Evolutionary conservation across 148 eudicot genomes (phyloP).

Genomic region (Nepenthes gracilis): DNA sequence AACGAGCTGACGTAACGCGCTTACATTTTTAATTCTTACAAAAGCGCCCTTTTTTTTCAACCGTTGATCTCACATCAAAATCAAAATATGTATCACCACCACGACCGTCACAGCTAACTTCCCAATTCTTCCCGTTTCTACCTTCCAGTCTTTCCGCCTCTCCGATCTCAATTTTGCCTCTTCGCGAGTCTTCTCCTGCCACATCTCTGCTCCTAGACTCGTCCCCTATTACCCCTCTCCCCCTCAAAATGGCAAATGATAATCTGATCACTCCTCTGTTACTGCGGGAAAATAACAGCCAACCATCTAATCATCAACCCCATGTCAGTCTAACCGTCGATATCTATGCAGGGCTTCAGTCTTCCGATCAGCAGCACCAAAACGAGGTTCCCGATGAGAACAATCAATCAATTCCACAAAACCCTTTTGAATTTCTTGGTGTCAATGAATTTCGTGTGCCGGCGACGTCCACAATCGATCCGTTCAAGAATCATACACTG

Average conservation of each 20-base stretch:
- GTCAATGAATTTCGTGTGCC: constrained; percentile 29
- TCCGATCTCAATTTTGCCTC: too few relatives aligned
- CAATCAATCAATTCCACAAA: constrained; percentile 6
- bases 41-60: too few relatives aligned
- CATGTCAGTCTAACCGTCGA: constrained; percentile 30
- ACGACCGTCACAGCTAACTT: too few relatives aligned
- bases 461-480: constrained; percentile 42
- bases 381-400: background rate
- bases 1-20: too few relatives aligned
- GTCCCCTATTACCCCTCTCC: background rate
- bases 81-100: too few relatives aligned
- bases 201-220: background rate
- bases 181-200: too few relatives aligned
- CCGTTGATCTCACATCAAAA: too few relatives aligned
- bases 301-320: constrained; percentile 8
- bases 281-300: background rate
- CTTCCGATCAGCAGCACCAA: background rate
- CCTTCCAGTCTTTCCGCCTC: too few relatives aligned
- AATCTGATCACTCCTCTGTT: constrained; percentile 40
- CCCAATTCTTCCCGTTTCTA: too few relatives aligned
- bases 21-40: too few relatives aligned
- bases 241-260: constrained; percentile 20
- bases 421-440: constrained; percentile 49
- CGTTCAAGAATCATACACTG: constrained; percentile 69
- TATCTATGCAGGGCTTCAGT: background rate